Base-by-base conservation (phyloP, 495 filamentous ascomycete genomes). In the Tetracladium marchalianum region DNA sequence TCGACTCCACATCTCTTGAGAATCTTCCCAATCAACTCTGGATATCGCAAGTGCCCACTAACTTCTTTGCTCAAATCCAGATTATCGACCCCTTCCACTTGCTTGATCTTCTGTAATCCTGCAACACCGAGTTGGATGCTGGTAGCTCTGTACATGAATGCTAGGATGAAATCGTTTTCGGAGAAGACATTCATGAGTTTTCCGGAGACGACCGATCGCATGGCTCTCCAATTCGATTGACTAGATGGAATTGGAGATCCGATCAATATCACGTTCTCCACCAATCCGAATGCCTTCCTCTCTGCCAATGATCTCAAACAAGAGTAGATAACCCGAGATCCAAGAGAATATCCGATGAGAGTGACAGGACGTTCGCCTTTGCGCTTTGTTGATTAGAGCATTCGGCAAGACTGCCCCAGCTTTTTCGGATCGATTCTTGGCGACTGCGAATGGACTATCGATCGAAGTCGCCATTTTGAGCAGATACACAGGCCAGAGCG, bases 281-380 rank as follows among this genome's bases (percentile, higher is more conserved):
- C 71, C 2, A 96, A 59, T 0, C 92, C 92, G 62, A 94, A 95
- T 0, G 81, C 87, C 48, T 76, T 72, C 42, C 86, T 70, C 57
- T 85, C 81, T 1, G 85, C 82, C 12, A 98, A 70, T 10, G 54
- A 71, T 59, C 78, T 78, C 1, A 96, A 68, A 55, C 90, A 95
- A 13, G 77, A 73, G 53, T 85, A 96, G 41, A 96, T 88, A 19
- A 90, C 80, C 12, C 90, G 77, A 10, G 90, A 87, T 0, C 90
- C 92, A 12, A 98, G 68, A 10, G 86, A 87, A 63, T 90, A 96
- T 1, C 92, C 92, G 44, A 95, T 69, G 2, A 98, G 67, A n/a
- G 82, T 92, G 2, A 96, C 84, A 0, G 92, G 81, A 11, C 92
- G 77, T 61, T 95, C 87, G 10, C 92, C 92, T 54, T n/a, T 93